Evolutionary conservation across 1,284 basidiomycete genomes (phyloP).

Genomic region (Naganishia albida): DNA sequence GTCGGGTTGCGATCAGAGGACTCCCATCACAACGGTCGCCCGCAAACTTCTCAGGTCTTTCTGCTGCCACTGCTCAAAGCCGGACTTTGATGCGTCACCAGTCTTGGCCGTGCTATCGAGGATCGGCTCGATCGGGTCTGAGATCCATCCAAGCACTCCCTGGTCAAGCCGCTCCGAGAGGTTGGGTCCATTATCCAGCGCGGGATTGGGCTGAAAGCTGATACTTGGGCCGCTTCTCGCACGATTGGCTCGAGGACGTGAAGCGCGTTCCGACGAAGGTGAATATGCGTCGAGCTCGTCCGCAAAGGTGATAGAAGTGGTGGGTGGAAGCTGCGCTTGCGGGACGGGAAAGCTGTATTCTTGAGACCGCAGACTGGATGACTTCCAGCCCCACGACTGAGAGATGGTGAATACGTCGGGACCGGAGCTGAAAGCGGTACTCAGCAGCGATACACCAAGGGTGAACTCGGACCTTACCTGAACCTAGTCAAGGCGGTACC

Average conservation of each 20-base stretch:
- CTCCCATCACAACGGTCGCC: constrained; percentile 70
- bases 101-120: neutral
- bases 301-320: constrained; percentile 16
- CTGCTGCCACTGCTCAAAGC: constrained; percentile 35
- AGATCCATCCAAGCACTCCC: constrained; percentile 56
- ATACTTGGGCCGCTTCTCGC: constrained; percentile 4
- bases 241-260: constrained; percentile 7
- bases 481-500: constrained; percentile 82
- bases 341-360: constrained; percentile 43
- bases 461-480: constrained; percentile 45
- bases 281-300: constrained; percentile 8
- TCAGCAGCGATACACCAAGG: neutral
- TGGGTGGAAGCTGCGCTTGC: neutral
- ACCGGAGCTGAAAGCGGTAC: constrained; percentile 58
- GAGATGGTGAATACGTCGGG: constrained; percentile 79
- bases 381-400: constrained; percentile 60
- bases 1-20: constrained; percentile 58
- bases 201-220: constrained; percentile 36
- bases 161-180: constrained; percentile 54
- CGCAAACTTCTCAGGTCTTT: constrained; percentile 61
- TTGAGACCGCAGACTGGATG: constrained; percentile 49
- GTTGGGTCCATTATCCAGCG: constrained; percentile 72
- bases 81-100: constrained; percentile 32
- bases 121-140: constrained; percentile 35
- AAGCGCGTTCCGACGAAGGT: neutral